Evolutionary conservation across 1,284 basidiomycete species (phyloP).

Genomic region (Coriolopsis trogii): DNA sequence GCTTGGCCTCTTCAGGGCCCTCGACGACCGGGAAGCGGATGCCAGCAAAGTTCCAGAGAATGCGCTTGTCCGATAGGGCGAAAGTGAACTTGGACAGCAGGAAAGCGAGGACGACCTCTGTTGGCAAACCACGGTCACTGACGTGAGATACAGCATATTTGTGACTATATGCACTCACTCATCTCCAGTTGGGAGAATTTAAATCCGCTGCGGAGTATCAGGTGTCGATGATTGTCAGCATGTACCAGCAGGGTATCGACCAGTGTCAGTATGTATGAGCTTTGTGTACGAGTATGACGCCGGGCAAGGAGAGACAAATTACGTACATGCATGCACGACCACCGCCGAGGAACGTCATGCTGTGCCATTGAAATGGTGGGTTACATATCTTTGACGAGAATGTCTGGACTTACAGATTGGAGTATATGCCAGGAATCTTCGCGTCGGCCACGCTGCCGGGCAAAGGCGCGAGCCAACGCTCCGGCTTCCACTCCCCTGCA

Average conservation of each 20-base stretch:
- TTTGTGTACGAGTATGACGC: no score
- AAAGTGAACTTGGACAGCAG: conserved; percentile 21
- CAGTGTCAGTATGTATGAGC: no score
- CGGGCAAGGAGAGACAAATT: conserved; percentile 12
- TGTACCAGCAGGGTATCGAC: background rate
- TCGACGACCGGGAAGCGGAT: conserved; percentile 15
- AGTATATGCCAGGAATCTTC: conserved; percentile 28
- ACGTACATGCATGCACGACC: conserved; percentile 22
- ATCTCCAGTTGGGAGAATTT: conserved; percentile 22
- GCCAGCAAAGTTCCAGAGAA: conserved; percentile 18
- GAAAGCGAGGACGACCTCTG: conserved; percentile 23
- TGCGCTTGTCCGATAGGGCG: conserved; percentile 9
- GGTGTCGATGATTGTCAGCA: background rate
- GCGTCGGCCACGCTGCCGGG: conserved; percentile 16
- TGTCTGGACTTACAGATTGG: conserved; percentile 20
- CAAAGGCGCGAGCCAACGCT: conserved; percentile 31
- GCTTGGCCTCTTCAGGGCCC: background rate
- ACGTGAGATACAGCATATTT: no score
- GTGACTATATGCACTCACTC: conserved; percentile 14
- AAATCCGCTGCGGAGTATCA: conserved; percentile 12
- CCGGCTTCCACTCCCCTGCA: conserved; percentile 34
- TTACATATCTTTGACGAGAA: background rate
- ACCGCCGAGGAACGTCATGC: conserved; percentile 22
- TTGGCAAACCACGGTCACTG: background rate
- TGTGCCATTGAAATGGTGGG: background rate